Evolutionary conservation across 208 protist genomes (phyloP).

Genomic region (Jaenimonas drosophilae): DNA sequence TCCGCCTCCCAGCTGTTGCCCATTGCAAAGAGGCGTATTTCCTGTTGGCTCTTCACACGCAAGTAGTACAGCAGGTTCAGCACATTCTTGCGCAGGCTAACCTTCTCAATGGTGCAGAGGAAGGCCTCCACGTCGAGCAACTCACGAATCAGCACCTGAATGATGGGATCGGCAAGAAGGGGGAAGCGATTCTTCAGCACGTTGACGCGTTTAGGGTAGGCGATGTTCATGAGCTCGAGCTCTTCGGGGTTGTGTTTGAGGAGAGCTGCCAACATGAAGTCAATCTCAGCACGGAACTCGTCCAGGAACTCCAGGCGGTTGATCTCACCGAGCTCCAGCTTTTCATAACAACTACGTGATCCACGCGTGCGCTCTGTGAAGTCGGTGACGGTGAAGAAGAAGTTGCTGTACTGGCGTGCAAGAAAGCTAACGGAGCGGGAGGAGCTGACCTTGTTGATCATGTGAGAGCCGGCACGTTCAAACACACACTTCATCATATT

Average conservation of each 20-base stretch:
- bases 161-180: slow-evolving; percentile 43
- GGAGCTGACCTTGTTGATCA: slow-evolving; percentile 21
- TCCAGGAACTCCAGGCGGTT: slow-evolving; percentile 54
- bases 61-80: slow-evolving; percentile 73
- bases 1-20: slow-evolving; percentile 70
- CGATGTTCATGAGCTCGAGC: slow-evolving; percentile 39
- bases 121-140: slow-evolving; percentile 59
- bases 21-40: slow-evolving; percentile 67
- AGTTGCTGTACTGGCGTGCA: slow-evolving; percentile 56
- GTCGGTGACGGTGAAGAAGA: slow-evolving; percentile 50
- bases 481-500: slow-evolving; percentile 66
- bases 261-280: slow-evolving; percentile 51
- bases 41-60: slow-evolving; percentile 59
- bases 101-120: slow-evolving; percentile 63
- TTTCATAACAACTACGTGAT: slow-evolving; percentile 34
- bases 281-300: slow-evolving; percentile 36
- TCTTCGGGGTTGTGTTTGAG: slow-evolving; percentile 49
- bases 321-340: slow-evolving; percentile 65
- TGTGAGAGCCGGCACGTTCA: slow-evolving; percentile 41
- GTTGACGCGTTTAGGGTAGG: slow-evolving; percentile 36
- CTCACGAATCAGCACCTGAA: slow-evolving; percentile 53
- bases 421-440: slow-evolving; percentile 31
- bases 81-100: slow-evolving; percentile 69
- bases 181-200: slow-evolving; percentile 46
- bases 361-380: slow-evolving; percentile 56